A percentile compares a stretch with the other conserved stretches of the same genome.
These are phyloP conservation scores for Mycosphaerelloides madeirae DNA, from an alignment of 2,329 filamentous ascomycete genomes.

Conservation along the genomic window DNA sequence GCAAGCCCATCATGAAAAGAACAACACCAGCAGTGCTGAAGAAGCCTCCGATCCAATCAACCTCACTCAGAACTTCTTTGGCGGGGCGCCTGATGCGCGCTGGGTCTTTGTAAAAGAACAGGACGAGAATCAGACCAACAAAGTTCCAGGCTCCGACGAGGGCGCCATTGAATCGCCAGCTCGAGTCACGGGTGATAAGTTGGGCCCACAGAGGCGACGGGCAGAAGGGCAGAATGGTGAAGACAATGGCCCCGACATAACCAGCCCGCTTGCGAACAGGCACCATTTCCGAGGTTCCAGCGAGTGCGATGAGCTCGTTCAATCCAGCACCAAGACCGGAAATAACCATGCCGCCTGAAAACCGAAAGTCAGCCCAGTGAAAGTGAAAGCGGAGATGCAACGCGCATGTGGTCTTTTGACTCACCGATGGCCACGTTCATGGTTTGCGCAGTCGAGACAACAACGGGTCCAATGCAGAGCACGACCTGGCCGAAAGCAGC, in stretches of 20 bases:
- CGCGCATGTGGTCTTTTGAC: not conserved
- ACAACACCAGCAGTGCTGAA: constrained; percentile 49
- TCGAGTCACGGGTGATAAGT: constrained; percentile 47
- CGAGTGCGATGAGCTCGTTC: constrained; percentile 64
- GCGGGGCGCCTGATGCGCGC: constrained; percentile 40
- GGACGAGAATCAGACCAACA: constrained; percentile 48
- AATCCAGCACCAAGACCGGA: constrained; percentile 63
- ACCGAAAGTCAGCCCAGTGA: not conserved
- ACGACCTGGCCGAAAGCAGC: constrained; percentile 52
- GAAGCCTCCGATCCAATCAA: constrained; percentile 52
- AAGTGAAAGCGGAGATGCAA: not conserved
- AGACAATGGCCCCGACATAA: constrained; percentile 57
- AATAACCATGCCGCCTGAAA: constrained; percentile 47
- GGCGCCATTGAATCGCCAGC: constrained; percentile 54
- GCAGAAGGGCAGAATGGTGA: constrained; percentile 60
- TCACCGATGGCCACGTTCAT: constrained; percentile 61
- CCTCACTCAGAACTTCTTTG: constrained; percentile 41
- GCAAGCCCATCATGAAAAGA: constrained; percentile 46
- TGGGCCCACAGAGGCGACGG: constrained; percentile 60
- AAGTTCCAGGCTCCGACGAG: constrained; percentile 51
- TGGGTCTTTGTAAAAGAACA: constrained; percentile 53
- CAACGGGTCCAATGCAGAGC: constrained; percentile 56
- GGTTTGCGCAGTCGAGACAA: constrained; percentile 52
- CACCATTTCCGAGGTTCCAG: constrained; percentile 64
- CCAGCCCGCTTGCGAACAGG: constrained; percentile 60